These are phyloP conservation scores for Penicillium canariense DNA, from an alignment of 495 filamentous ascomycete species.

Conservation along the genomic window DNA sequence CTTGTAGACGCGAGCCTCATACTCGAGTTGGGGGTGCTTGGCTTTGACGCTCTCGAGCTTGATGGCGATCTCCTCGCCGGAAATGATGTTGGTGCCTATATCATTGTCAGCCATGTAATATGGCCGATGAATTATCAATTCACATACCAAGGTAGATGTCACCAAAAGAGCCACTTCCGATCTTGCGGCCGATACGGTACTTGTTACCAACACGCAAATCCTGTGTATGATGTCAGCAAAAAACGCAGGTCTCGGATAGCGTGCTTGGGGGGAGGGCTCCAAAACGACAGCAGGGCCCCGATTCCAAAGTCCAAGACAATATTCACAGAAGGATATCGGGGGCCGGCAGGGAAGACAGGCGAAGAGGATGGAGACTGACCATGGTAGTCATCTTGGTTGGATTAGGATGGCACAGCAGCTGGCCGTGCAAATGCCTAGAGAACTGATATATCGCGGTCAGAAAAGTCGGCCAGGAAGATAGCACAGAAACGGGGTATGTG, in stretches of 20 bases:
- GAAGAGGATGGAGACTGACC: slow-evolving; percentile 30
- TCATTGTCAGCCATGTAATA: slow-evolving; percentile 1
- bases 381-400: slow-evolving; percentile 50
- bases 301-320: neutral
- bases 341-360: neutral
- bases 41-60: slow-evolving; percentile 99
- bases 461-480: neutral
- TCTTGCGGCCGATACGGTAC: slow-evolving; percentile 99
- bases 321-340: neutral
- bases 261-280: neutral
- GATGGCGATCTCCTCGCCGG: slow-evolving; percentile 99
- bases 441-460: neutral
- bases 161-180: slow-evolving; percentile 97
- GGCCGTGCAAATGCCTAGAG: slow-evolving; percentile 28
- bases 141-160: slow-evolving; percentile 92
- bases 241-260: neutral
- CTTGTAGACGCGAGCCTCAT: slow-evolving; percentile 99
- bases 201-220: slow-evolving; percentile 99
- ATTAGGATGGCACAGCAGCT: slow-evolving; percentile 37
- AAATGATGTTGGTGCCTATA: slow-evolving; percentile 97
- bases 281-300: neutral
- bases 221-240: slow-evolving; percentile 46
- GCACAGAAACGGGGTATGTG: slow-evolving; percentile 11
- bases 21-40: slow-evolving; percentile 99
- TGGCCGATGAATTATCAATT: neutral